A percentile compares a stretch with the other conserved stretches of the same genome.
Evolutionary conservation across 176 grass and related monocot species (phyloP).

Genomic region (Oryza australiensis): DNA sequence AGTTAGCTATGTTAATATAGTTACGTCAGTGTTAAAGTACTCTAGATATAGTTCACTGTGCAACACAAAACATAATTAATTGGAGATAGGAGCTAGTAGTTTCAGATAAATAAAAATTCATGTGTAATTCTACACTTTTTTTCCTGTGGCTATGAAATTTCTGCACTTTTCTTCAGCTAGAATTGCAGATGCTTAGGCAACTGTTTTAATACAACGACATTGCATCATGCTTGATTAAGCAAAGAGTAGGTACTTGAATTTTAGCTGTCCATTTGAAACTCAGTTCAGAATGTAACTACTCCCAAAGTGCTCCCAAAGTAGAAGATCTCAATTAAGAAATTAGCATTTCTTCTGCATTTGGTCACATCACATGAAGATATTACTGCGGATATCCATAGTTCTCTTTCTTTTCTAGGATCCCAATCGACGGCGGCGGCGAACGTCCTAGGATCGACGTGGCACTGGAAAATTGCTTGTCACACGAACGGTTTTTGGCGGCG

Average conservation of each 20-base stretch:
- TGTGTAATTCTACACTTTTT: not conserved
- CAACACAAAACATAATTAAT: not conserved
- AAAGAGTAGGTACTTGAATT: not conserved
- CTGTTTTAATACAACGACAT: not conserved
- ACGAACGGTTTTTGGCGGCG: too few species aligned
- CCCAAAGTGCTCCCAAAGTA: too few species aligned
- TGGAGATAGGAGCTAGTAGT: not conserved
- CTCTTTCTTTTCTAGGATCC: not conserved
- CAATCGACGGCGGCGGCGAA: too few species aligned
- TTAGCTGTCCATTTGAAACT: not conserved
- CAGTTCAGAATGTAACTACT: not conserved
- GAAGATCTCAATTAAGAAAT: not conserved
- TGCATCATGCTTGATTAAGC: not conserved
- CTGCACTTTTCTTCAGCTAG: not conserved
- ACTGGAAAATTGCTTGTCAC: too few species aligned
- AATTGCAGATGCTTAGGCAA: not conserved
- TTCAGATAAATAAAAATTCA: not conserved
- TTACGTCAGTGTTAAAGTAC: not conserved
- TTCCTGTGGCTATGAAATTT: not conserved
- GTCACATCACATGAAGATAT: not conserved
- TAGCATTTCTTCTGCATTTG: not conserved
- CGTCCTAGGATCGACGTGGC: too few species aligned
- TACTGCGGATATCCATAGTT: not conserved
- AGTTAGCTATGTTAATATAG: not conserved
- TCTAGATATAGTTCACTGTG: not conserved